A percentile compares a stretch with the other conserved stretches of the same genome.
Evolutionary conservation across 2,329 filamentous ascomycete species (phyloP).

Genomic region (Diplodia sapinea): DNA sequence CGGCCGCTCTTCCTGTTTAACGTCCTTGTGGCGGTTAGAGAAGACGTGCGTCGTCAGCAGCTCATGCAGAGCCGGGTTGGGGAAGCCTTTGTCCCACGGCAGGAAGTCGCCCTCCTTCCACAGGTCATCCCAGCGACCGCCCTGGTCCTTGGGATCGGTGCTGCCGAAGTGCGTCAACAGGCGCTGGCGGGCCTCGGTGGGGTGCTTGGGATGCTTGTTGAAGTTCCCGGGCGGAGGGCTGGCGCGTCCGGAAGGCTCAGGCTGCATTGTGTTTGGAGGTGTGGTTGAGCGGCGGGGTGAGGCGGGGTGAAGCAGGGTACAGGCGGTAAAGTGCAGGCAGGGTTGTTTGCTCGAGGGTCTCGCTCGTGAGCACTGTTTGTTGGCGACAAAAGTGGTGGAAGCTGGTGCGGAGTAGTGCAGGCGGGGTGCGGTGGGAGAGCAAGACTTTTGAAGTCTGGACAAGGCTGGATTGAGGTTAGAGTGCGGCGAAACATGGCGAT

Average conservation of each 20-base stretch:
- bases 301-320: neutral
- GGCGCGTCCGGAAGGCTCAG: neutral
- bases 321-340: neutral
- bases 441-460: neutral
- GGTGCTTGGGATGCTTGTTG: constrained; percentile 21
- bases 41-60: constrained; percentile 48
- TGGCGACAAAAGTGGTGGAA: neutral
- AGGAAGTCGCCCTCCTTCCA: constrained; percentile 60
- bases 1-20: constrained; percentile 42
- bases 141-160: constrained; percentile 9
- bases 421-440: neutral
- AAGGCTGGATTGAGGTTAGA: neutral
- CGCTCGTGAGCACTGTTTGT: neutral
- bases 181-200: constrained; percentile 29
- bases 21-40: constrained; percentile 37
- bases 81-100: constrained; percentile 64
- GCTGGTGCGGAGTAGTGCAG: neutral
- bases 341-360: neutral
- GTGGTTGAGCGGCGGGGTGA: neutral
- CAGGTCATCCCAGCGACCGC: constrained; percentile 57
- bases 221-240: constrained; percentile 4
- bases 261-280: neutral
- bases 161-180: constrained; percentile 24
- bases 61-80: constrained; percentile 66
- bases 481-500: neutral